phyloP scores from a whole-genome alignment of 2,329 filamentous ascomycete genomes.

The Grosmannia serpens region DNA sequence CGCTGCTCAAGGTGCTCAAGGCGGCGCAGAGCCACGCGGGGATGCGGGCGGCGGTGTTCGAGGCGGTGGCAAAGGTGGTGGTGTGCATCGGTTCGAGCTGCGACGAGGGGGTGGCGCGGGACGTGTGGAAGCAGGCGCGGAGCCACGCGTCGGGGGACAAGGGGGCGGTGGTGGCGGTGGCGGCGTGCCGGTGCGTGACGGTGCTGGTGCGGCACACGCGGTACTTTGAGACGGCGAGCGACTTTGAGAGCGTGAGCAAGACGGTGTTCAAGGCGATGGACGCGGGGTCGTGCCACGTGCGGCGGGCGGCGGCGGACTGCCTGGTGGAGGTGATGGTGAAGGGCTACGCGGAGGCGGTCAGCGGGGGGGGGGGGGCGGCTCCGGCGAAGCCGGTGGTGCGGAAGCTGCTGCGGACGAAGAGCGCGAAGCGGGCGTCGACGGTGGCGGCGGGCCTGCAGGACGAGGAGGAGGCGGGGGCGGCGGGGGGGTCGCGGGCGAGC shows the following conservation, averaged over 20 bases:
- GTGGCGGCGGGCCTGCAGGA: conserved; percentile 38
- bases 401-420: conserved; percentile 58
- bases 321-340: conserved; percentile 76
- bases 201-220: conserved; percentile 58
- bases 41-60: conserved; percentile 66
- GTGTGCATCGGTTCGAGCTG: conserved; percentile 64
- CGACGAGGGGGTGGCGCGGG: conserved; percentile 76
- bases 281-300: conserved; percentile 59
- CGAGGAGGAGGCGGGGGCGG: conserved; percentile 49
- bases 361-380: conserved; percentile 19
- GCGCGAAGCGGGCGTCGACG: conserved; percentile 45
- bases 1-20: conserved; percentile 71
- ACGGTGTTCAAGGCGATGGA: conserved; percentile 82
- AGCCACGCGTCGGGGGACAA: conserved; percentile 70
- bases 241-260: conserved; percentile 80
- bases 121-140: conserved; percentile 86
- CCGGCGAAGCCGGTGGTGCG: conserved; percentile 33
- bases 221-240: conserved; percentile 78
- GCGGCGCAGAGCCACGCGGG: conserved; percentile 69
- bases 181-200: conserved; percentile 69
- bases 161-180: conserved; percentile 65
- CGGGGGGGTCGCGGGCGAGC: conserved; percentile 47
- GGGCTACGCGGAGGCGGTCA: conserved; percentile 53
- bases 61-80: conserved; percentile 62
- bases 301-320: conserved; percentile 78